Evolutionary conservation across 2,329 filamentous ascomycete genomes (phyloP).

Genomic region (Neopestalotiopsis clavispora): DNA sequence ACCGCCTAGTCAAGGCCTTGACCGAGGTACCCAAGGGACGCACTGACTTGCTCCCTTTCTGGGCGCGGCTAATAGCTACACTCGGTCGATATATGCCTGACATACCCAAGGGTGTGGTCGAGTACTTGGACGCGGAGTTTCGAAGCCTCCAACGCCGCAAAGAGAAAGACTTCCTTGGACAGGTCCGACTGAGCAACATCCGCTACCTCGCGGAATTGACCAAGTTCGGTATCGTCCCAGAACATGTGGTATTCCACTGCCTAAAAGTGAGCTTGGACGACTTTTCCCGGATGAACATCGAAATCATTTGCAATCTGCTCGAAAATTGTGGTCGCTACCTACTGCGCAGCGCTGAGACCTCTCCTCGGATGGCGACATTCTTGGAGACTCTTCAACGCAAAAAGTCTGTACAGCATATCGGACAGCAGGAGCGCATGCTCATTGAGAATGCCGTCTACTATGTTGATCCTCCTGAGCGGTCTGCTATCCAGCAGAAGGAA

Average conservation of each 20-base stretch:
- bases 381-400: constrained; percentile 94
- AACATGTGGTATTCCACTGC: constrained; percentile 98
- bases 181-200: constrained; percentile 91
- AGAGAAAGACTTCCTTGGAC: constrained; percentile 95
- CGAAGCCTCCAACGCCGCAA: constrained; percentile 95
- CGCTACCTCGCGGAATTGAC: constrained; percentile 97
- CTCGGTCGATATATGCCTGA: constrained; percentile 93
- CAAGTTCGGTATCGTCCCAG: constrained; percentile 96
- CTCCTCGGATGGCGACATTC: constrained; percentile 91
- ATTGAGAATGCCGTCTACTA: constrained; percentile 99
- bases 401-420: constrained; percentile 93
- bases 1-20: constrained; percentile 88
- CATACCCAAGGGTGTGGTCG: constrained; percentile 87
- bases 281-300: constrained; percentile 98
- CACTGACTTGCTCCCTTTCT: constrained; percentile 86
- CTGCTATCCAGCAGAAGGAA: constrained; percentile 96
- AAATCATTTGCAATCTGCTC: constrained; percentile 93
- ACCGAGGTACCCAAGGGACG: constrained; percentile 95
- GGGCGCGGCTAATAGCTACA: constrained; percentile 91
- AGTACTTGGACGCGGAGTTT: constrained; percentile 95
- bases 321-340: constrained; percentile 97
- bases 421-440: constrained; percentile 95
- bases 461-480: constrained; percentile 91
- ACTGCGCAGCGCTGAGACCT: constrained; percentile 88
- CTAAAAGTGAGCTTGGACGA: constrained; percentile 97